Evolutionary conservation across 2,329 filamentous ascomycete genomes (phyloP).

Genomic region (Aspergillus persii): DNA sequence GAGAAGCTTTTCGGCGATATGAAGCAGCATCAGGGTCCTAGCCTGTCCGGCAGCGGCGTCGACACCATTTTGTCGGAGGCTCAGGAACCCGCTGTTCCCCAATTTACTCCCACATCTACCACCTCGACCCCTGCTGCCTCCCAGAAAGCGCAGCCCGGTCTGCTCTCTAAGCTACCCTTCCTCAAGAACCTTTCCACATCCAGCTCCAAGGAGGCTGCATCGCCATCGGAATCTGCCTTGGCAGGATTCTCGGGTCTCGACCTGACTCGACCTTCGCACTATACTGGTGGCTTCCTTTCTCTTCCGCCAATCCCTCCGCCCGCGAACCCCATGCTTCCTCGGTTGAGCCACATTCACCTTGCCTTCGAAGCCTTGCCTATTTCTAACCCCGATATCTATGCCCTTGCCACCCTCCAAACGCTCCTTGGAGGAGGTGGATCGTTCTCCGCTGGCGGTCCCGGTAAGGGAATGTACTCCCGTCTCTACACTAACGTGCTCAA

Average conservation of each 20-base stretch:
- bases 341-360: slow-evolving; percentile 88
- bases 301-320: slow-evolving; percentile 78
- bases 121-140: slow-evolving; percentile 35
- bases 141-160: slow-evolving; percentile 54
- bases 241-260: slow-evolving; percentile 50
- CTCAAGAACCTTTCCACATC: slow-evolving; percentile 75
- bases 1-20: slow-evolving; percentile 92
- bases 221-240: slow-evolving; percentile 50
- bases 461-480: slow-evolving; percentile 98
- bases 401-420: slow-evolving; percentile 90
- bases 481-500: slow-evolving; percentile 98
- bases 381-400: slow-evolving; percentile 88
- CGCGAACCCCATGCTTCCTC: slow-evolving; percentile 71
- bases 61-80: slow-evolving; percentile 50
- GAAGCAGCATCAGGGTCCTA: slow-evolving; percentile 54
- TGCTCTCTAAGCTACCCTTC: slow-evolving; percentile 83
- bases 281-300: slow-evolving; percentile 90
- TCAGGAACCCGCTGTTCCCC: slow-evolving; percentile 35
- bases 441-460: slow-evolving; percentile 92
- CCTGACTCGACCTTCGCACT: slow-evolving; percentile 67
- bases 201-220: slow-evolving; percentile 58
- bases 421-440: slow-evolving; percentile 94
- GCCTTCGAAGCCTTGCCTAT: slow-evolving; percentile 95
- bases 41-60: slow-evolving; percentile 56
- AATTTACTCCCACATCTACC: slow-evolving; percentile 42